phyloP scores from a whole-genome alignment of 495 filamentous ascomycete genomes.

The Pseudomonodictys pantanalensis region DNA sequence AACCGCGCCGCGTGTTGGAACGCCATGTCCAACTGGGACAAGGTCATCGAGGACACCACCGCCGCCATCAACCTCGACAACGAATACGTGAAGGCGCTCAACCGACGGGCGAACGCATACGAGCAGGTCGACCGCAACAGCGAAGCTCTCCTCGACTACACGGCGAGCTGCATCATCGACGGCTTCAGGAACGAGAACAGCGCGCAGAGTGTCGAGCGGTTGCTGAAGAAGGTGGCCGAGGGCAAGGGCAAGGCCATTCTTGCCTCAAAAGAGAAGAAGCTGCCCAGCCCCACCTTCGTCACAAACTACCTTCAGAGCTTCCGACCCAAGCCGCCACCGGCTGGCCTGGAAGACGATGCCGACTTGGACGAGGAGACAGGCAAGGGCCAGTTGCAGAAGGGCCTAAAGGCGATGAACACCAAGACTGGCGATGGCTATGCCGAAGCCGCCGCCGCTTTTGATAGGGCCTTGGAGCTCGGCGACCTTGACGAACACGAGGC shows the following conservation, averaged over 20 bases:
- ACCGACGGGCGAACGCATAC: slow-evolving; percentile 92
- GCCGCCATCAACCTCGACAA: slow-evolving; percentile 87
- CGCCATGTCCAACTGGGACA: slow-evolving; percentile 85
- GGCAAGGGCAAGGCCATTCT: slow-evolving; percentile 85
- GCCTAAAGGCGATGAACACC: slow-evolving; percentile 73
- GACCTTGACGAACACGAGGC: slow-evolving; percentile 79
- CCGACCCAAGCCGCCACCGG: slow-evolving; percentile 72
- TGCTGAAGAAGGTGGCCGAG: slow-evolving; percentile 97
- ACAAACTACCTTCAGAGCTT: slow-evolving; percentile 99
- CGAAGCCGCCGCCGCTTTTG: slow-evolving; percentile 78
- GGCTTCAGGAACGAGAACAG: slow-evolving; percentile 85
- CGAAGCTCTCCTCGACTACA: slow-evolving; percentile 94
- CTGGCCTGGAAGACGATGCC: slow-evolving; percentile 74
- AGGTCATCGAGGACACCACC: slow-evolving; percentile 95
- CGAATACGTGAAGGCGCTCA: slow-evolving; percentile 96
- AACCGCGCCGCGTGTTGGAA: slow-evolving; percentile 98
- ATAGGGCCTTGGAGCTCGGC: slow-evolving; percentile 77
- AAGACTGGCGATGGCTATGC: slow-evolving; percentile 89
- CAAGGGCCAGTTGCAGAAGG: slow-evolving; percentile 77
- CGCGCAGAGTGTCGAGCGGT: slow-evolving; percentile 82
- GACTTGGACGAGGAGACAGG: slow-evolving; percentile 76
- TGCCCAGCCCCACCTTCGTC: slow-evolving; percentile 93
- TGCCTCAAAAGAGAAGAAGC: slow-evolving; percentile 69
- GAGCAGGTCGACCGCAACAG: slow-evolving; percentile 88
- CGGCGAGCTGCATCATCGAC: slow-evolving; percentile 98